Conservation (phyloP, 2,329 filamentous ascomycete species). For the Trichophyton rubrum region DNA sequence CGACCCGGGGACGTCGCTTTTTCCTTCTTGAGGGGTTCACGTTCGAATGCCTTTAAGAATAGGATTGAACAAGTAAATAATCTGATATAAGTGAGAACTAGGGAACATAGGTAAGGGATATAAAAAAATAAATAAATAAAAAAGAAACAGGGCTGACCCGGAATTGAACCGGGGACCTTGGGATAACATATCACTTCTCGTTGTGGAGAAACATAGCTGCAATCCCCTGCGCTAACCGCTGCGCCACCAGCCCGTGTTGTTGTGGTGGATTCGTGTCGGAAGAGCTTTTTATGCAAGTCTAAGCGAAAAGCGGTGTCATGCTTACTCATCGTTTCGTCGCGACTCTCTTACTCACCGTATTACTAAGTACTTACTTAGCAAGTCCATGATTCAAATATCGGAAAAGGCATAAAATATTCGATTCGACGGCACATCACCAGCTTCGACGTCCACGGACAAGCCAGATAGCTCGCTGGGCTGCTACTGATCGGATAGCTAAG, state of each 20-base stretch:
- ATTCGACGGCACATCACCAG: background rate
- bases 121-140: background rate
- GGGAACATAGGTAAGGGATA: background rate
- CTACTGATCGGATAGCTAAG: background rate
- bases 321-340: background rate
- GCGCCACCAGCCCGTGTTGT: conserved; percentile 12
- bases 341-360: background rate
- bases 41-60: background rate
- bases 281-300: background rate
- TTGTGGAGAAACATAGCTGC: conserved; percentile 6
- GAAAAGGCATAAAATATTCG: too few species aligned
- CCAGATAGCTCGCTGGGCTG: too few species aligned
- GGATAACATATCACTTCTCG: conserved; percentile 5
- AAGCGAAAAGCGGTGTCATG: background rate
- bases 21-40: background rate
- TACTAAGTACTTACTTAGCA: background rate
- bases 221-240: conserved; percentile 14
- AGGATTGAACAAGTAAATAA: background rate
- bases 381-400: too few species aligned
- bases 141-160: conserved; percentile 12
- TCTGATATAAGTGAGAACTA: too few species aligned
- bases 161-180: conserved; percentile 14
- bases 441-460: background rate
- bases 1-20: conserved; percentile 5
- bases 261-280: background rate